Percentiles rank a stretch among this genome's conserved stretches.
Conservation (phyloP, 2,329 filamentous ascomycete genomes). For the Microsporum ferrugineum region DNA sequence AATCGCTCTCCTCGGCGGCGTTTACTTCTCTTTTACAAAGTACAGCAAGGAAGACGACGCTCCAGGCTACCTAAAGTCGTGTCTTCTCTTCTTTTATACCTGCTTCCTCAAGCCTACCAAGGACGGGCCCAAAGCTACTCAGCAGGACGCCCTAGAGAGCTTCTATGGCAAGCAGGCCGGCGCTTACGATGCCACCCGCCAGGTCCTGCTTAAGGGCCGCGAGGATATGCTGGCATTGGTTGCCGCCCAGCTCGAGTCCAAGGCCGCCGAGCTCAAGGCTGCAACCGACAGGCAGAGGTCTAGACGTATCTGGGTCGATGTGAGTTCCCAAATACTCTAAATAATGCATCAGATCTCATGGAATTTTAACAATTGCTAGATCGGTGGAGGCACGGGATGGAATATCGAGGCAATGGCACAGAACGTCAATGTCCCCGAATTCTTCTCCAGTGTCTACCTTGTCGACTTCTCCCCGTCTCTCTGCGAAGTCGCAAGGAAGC, state of each 20-base stretch:
- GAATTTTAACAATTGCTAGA: slow-evolving; percentile 36
- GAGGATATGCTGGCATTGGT: slow-evolving; percentile 88
- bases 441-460: slow-evolving; percentile 82
- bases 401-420: slow-evolving; percentile 87
- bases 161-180: slow-evolving; percentile 62
- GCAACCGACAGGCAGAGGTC: slow-evolving; percentile 27
- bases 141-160: slow-evolving; percentile 89
- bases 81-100: neutral
- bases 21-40: neutral
- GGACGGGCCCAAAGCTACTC: slow-evolving; percentile 24
- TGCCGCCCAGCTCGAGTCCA: slow-evolving; percentile 67
- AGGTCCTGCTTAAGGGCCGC: slow-evolving; percentile 65
- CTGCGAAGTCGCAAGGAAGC: slow-evolving; percentile 71
- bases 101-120: neutral
- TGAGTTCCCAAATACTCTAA: slow-evolving; percentile 37
- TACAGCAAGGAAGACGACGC: neutral
- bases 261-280: slow-evolving; percentile 41
- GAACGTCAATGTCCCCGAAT: slow-evolving; percentile 65
- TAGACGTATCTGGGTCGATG: slow-evolving; percentile 74
- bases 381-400: slow-evolving; percentile 80
- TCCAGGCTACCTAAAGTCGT: neutral
- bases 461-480: slow-evolving; percentile 91
- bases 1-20: neutral
- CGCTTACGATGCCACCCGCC: slow-evolving; percentile 81
- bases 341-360: too few relatives aligned